A percentile compares a stretch with the other conserved stretches of the same genome.
phyloP scores from a whole-genome alignment of 2,329 filamentous ascomycete species.

The Nemania abortiva region DNA sequence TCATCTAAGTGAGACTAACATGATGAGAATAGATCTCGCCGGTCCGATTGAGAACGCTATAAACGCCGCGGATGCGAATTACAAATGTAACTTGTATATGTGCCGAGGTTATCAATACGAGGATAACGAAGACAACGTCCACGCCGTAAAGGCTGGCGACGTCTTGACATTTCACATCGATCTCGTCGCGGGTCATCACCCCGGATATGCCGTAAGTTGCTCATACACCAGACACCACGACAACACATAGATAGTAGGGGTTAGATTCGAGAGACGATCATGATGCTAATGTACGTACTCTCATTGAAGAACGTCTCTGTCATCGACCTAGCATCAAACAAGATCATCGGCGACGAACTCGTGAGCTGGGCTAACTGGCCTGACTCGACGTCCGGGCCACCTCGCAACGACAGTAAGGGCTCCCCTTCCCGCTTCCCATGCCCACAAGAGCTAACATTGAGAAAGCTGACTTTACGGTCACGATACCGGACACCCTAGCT shows the following conservation, averaged over 20 bases:
- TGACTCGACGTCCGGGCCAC: conserved; percentile 41
- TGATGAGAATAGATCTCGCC: conserved; percentile 38
- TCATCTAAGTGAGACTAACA: not conserved
- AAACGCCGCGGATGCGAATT: conserved; percentile 40
- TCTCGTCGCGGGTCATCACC: conserved; percentile 55
- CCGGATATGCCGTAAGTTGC: conserved; percentile 47
- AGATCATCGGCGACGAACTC: conserved; percentile 62
- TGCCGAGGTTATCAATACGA: conserved; percentile 52
- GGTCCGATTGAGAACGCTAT: conserved; percentile 50
- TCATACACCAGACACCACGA: not conserved
- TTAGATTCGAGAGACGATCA: not conserved
- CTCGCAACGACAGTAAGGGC: conserved; percentile 55
- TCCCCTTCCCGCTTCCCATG: conserved; percentile 52
- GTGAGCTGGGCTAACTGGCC: conserved; percentile 56
- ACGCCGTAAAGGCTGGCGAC: conserved; percentile 51
- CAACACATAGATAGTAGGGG: not conserved
- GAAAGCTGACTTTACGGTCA: conserved; percentile 61
- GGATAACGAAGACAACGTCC: conserved; percentile 49
- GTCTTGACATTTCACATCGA: conserved; percentile 55
- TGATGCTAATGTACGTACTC: conserved; percentile 32
- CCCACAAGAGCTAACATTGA: not conserved
- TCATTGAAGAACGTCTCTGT: conserved; percentile 60
- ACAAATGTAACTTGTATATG: conserved; percentile 47
- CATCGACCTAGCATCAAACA: conserved; percentile 60
- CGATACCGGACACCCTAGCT: conserved; percentile 62